Conservation (phyloP, 148 eudicot species). For the Amaranthus cruentus region DNA sequence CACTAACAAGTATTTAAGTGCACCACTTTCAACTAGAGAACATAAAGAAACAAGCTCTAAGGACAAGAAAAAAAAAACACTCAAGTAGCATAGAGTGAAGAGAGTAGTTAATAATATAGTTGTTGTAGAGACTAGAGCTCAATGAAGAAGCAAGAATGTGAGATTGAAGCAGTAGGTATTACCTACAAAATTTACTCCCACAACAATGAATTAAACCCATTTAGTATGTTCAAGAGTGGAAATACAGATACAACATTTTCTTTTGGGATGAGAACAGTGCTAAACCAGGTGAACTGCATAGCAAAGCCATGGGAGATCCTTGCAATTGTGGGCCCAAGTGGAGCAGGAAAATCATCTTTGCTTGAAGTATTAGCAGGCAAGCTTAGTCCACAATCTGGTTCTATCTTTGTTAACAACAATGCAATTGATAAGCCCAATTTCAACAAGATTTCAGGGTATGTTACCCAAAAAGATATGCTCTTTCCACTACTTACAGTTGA, state of each 20-base stretch:
- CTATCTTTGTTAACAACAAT: constrained; percentile 55
- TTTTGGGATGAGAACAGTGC: constrained; percentile 40
- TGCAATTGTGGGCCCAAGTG: constrained; percentile 95
- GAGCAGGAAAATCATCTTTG: constrained; percentile 91
- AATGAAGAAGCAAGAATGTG: constrained; percentile 85
- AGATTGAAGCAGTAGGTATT: constrained; percentile 86
- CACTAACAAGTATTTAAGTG: constrained; percentile 2
- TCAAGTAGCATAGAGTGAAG: not conserved
- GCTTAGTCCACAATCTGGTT: constrained; percentile 49
- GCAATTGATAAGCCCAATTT: constrained; percentile 48
- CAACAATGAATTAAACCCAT: constrained; percentile 26
- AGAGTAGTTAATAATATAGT: not conserved
- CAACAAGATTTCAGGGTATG: constrained; percentile 85
- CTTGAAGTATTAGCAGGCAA: constrained; percentile 88
- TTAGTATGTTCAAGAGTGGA: constrained; percentile 24
- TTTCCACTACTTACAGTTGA: constrained; percentile 92
- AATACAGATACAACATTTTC: constrained; percentile 15
- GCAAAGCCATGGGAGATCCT: constrained; percentile 96
- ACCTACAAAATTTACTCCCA: constrained; percentile 57
- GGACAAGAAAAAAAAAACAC: constrained; percentile 13
- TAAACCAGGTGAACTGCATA: constrained; percentile 51
- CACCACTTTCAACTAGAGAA: constrained; percentile 3
- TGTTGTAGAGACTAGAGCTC: constrained; percentile 26
- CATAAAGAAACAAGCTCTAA: constrained; percentile 12
- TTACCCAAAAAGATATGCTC: constrained; percentile 84